Percentiles rank a stretch among this genome's conserved stretches.
Conservation (phyloP, 2,329 filamentous ascomycete species). For the Bipolaris cookei region DNA sequence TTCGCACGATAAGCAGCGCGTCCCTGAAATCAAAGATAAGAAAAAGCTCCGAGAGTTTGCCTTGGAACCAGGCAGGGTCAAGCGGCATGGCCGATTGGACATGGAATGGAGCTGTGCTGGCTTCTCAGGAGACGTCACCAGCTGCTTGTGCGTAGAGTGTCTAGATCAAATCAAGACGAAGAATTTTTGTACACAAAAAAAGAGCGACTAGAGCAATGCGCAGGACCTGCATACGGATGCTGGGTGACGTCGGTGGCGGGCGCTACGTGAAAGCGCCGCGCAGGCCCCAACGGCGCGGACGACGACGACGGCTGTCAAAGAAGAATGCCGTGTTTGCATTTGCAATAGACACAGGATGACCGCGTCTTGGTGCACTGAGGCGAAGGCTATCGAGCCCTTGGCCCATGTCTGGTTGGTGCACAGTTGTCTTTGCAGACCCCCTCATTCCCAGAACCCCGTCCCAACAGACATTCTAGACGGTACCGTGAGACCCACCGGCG, state of each 20-base stretch:
- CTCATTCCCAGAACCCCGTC: conserved; percentile 12
- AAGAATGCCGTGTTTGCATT: background rate
- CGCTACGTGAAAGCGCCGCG: background rate
- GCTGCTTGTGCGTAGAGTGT: background rate
- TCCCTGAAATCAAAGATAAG: conserved; percentile 17
- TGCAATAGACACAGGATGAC: conserved; percentile 2
- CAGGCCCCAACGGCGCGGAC: conserved; percentile 6
- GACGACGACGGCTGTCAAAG: conserved; percentile 3
- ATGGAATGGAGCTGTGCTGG: background rate
- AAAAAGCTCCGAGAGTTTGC: background rate
- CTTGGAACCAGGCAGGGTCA: background rate
- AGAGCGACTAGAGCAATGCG: background rate
- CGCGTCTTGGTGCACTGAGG: conserved; percentile 1
- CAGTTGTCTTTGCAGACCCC: background rate
- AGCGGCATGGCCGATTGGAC: background rate
- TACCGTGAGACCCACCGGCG: conserved; percentile 18
- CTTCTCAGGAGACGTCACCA: background rate
- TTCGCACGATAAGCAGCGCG: conserved; percentile 17
- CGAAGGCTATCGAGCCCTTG: background rate
- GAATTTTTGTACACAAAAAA: background rate
- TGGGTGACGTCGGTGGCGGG: conserved; percentile 16
- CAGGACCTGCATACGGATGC: conserved; percentile 17
- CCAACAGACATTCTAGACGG: conserved; percentile 24
- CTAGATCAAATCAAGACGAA: conserved; percentile 6
- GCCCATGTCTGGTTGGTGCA: conserved; percentile 8